Evolutionary conservation across 306 rosid genomes (phyloP).

Genomic region (Prinsepia uniflora): DNA sequence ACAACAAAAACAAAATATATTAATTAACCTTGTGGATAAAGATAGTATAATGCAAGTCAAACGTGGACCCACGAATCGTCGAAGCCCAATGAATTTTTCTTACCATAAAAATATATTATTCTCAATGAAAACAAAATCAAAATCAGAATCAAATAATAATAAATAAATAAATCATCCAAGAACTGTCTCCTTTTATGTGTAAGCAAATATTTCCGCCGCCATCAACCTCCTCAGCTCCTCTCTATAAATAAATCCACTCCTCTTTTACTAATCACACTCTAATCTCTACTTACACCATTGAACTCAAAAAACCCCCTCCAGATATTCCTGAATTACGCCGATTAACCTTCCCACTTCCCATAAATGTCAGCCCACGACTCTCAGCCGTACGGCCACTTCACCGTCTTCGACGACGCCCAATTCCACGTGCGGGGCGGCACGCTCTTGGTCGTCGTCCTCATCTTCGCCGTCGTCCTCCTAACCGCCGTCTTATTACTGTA

Average conservation of each 20-base stretch:
- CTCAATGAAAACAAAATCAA: neutral
- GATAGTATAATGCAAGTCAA: neutral
- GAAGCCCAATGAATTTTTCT: neutral
- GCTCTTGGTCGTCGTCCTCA: slow-evolving; percentile 52
- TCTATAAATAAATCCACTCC: neutral
- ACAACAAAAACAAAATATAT: neutral
- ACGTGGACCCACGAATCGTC: neutral
- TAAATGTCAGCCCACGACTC: neutral
- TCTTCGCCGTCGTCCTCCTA: slow-evolving; percentile 55
- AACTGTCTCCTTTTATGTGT: neutral
- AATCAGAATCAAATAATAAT: neutral
- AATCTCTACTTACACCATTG: neutral
- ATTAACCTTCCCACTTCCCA: neutral
- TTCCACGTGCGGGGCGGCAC: slow-evolving; percentile 66
- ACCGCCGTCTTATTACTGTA: slow-evolving; percentile 56
- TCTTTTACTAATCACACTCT: neutral
- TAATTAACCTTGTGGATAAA: neutral
- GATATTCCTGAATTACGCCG: neutral
- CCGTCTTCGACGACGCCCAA: slow-evolving; percentile 50
- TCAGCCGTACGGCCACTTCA: slow-evolving; percentile 48
- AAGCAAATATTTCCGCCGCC: neutral
- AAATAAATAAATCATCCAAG: neutral
- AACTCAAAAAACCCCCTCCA: neutral
- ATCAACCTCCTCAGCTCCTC: too few species aligned
- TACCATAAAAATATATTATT: slow-evolving; percentile 1